Percentiles rank a stretch among this genome's conserved stretches.
phyloP scores from a whole-genome alignment of 2,329 filamentous ascomycete genomes.

The Talaromyces sp. region DNA sequence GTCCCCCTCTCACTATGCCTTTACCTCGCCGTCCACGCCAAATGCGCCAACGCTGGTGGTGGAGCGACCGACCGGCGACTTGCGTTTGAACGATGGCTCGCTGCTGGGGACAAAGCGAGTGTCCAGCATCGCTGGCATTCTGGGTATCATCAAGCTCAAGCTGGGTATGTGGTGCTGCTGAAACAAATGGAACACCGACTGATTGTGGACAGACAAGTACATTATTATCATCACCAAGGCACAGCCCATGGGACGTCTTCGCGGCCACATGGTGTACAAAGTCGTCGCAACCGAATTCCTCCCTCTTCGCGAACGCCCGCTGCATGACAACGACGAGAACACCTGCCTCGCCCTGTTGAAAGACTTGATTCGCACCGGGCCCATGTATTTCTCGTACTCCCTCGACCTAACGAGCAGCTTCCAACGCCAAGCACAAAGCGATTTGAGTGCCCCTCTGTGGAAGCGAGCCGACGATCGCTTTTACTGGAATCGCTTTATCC shows the following conservation, averaged over 20 bases:
- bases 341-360: conserved; percentile 79
- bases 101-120: conserved; percentile 73
- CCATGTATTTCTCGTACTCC: conserved; percentile 98
- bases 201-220: conserved; percentile 67
- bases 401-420: conserved; percentile 95
- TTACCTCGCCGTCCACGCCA: conserved; percentile 90
- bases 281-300: conserved; percentile 86
- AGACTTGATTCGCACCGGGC: conserved; percentile 70
- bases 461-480: conserved; percentile 91
- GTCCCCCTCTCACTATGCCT: conserved; percentile 86
- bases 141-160: conserved; percentile 88
- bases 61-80: conserved; percentile 85
- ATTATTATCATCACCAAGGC: conserved; percentile 94
- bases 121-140: conserved; percentile 88
- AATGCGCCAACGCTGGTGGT: conserved; percentile 81
- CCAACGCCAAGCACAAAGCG: conserved; percentile 79
- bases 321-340: conserved; percentile 92
- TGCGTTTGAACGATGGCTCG: conserved; percentile 75
- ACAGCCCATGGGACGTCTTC: conserved; percentile 80
- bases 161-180: conserved; percentile 57
- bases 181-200: conserved; percentile 8
- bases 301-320: conserved; percentile 82
- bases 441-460: conserved; percentile 73
- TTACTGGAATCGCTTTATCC: conserved; percentile 96
- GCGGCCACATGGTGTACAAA: conserved; percentile 95